Base-by-base conservation (phyloP, 345 rosid species). In the Geranium rotundifolium region DNA sequence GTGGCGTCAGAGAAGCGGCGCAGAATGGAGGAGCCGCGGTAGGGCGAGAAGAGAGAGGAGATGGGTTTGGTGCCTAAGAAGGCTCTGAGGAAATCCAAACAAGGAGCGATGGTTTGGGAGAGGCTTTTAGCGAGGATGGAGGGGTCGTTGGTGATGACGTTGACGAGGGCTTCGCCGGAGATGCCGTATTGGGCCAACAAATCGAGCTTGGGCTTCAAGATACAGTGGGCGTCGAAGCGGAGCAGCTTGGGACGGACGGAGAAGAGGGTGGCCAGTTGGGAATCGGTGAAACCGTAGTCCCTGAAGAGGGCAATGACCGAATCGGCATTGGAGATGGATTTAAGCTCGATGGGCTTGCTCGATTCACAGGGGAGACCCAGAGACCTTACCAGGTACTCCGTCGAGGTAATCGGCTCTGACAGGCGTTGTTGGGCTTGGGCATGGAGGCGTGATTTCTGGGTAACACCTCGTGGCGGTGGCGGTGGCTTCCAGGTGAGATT, bases 161-260 rank as follows among this genome's bases (percentile, higher is more conserved):
- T 65, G 5, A 68, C 61, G 1, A 68, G 41, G 18, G 19, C 0
- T 5, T 62, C 57, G 17, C 57, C 71, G 13, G 65, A 31, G 13
- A 68, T n/a, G 18, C 71, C 71, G 17, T 46, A 41, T 13, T 27
- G 37, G 19, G 71, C 46, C 54, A 68, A 61, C 57, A 56, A 56
- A n/a, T 68, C 62, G 61, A 68, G 66, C 66, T 68, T 68, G 4
- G 71, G 71, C 71, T 68, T 68, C 10, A 62, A n/a, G n/a, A 17
- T 65, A 0, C 41, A 12, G 30, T 29, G 54, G 46, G 70, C 15
- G 1, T 7, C 31, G 34, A 34, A 23, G 7, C 58, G 30, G 54
- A 60, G 62, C 2, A 39, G 4, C 1, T 18, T 19, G 31, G 60
- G 70, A 17, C 54, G 34, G 37, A 34, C 41, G 50, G 19, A 17